Evolutionary conservation across 495 filamentous ascomycete genomes (phyloP).

Genomic region (Choiromyces venosus): DNA sequence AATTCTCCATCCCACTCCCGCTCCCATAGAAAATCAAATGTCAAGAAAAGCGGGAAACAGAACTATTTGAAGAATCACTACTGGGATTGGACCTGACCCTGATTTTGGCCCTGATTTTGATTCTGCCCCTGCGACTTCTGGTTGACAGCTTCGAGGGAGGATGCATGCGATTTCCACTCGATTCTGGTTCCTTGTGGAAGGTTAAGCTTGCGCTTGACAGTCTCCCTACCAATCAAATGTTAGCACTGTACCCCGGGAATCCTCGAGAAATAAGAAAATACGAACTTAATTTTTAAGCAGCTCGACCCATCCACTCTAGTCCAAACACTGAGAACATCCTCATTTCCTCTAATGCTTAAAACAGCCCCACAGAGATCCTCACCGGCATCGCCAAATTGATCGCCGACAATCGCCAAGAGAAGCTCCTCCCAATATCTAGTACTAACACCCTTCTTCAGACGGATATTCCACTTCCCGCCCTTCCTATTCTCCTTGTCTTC

Average conservation of each 20-base stretch:
- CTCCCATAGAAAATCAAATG: not conserved
- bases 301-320: conserved; percentile 83
- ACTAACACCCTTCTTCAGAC: conserved; percentile 90
- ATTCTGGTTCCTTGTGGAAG: conserved; percentile 86
- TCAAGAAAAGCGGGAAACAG: not conserved
- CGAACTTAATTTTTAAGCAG: conserved; percentile 94
- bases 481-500: conserved; percentile 95
- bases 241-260: not conserved
- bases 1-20: not conserved
- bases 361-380: conserved; percentile 95
- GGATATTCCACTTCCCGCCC: conserved; percentile 94
- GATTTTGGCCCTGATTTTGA: not conserved
- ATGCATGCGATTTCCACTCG: conserved; percentile 87
- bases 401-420: conserved; percentile 81
- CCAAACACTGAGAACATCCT: conserved; percentile 97
- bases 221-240: conserved; percentile 60
- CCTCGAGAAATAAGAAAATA: conserved; percentile 11
- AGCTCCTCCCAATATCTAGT: conserved; percentile 98
- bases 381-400: conserved; percentile 88
- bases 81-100: not conserved
- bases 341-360: conserved; percentile 85
- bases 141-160: conserved; percentile 42
- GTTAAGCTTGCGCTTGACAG: conserved; percentile 77
- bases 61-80: not conserved
- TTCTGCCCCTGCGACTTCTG: conserved; percentile 31